Base-by-base conservation (phyloP, 306 rosid species). In the Nissolia schottii region DNA sequence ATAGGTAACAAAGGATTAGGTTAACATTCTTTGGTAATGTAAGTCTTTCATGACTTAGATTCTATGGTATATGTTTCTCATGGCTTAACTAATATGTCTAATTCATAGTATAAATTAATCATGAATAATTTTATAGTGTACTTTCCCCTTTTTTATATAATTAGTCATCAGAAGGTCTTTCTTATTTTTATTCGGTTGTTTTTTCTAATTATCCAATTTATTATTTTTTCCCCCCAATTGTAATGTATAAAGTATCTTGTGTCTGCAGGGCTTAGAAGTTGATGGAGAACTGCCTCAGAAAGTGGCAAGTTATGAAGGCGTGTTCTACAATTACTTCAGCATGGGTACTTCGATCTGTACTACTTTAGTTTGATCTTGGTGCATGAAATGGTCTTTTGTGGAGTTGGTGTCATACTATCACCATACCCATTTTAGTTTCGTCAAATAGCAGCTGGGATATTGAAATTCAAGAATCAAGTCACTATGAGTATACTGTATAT, bases 261-360 rank as follows among this genome's bases (percentile, higher is more conserved):
- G 71, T 53, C 58, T 53, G 73, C 90, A 95, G 99, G 87, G 90
- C 66, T 69, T 89, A 78, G 92, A 89, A 79, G 64, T 85, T 19
- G 87, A 85, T 78, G 95, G 94, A 77, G 82, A 62, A 40, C 67
- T 86, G 67, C 84, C 97, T 51, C 92, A 95, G 82, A 88, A 87
- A 85, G 61, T 73, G 67, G 54, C 62, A 31, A 84, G 87, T 82
- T 82, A 89, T 8, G 89, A 89, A 76, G 99, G 99, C 80, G 96
- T 91, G 67, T 88, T 89, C 88, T 95, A 95, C 78, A 95, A 91
- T 80, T 95, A 95, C 85, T 91, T 87, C 79, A 95, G 99, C 78
- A 84, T 95, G 82, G 99, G 99, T 95, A 89, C 71, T 73, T 68
- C 63, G 29, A 56, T 28, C 48, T 68, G 38, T 60, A 68, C 32